These are phyloP conservation scores for Calonectria multiphialidica DNA, from an alignment of 2,329 filamentous ascomycete species.

Conservation along the genomic window DNA sequence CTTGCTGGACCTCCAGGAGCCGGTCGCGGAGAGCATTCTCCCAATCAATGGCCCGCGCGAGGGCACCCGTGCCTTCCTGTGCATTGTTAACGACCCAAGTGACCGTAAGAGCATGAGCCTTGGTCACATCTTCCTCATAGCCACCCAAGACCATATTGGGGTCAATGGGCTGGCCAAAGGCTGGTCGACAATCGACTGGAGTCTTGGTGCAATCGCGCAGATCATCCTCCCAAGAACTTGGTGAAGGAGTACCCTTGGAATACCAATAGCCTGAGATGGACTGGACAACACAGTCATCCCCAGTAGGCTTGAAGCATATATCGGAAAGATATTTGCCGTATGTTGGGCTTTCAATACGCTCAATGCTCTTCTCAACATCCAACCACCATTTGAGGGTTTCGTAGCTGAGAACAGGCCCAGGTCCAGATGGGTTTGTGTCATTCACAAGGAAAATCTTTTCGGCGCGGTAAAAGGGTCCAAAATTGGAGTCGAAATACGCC, in stretches of 20 bases:
- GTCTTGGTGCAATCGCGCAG: conserved; percentile 81
- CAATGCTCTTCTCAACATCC: conserved; percentile 84
- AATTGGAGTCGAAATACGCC: conserved; percentile 90
- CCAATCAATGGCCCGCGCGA: conserved; percentile 87
- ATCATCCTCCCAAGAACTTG: conserved; percentile 76
- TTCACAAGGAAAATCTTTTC: conserved; percentile 96
- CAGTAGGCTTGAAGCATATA: conserved; percentile 94
- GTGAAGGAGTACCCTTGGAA: conserved; percentile 59
- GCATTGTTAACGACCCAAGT: conserved; percentile 97
- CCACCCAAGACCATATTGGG: conserved; percentile 89
- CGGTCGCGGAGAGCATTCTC: conserved; percentile 82
- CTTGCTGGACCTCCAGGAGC: conserved; percentile 81
- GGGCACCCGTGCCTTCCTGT: conserved; percentile 76
- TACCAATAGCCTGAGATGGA: conserved; percentile 92
- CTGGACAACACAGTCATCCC: conserved; percentile 90
- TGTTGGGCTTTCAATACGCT: conserved; percentile 76
- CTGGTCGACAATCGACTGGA: conserved; percentile 87
- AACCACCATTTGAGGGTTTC: conserved; percentile 96
- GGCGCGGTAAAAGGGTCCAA: conserved; percentile 95
- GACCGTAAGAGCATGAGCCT: conserved; percentile 84
- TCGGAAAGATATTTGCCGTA: conserved; percentile 80
- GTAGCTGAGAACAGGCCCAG: conserved; percentile 85
- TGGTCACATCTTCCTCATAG: conserved; percentile 75
- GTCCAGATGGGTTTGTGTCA: conserved; percentile 73
- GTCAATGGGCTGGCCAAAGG: conserved; percentile 89